Conservation (phyloP, 495 filamentous ascomycete genomes). For the Hypoxylon lenormandii region DNA sequence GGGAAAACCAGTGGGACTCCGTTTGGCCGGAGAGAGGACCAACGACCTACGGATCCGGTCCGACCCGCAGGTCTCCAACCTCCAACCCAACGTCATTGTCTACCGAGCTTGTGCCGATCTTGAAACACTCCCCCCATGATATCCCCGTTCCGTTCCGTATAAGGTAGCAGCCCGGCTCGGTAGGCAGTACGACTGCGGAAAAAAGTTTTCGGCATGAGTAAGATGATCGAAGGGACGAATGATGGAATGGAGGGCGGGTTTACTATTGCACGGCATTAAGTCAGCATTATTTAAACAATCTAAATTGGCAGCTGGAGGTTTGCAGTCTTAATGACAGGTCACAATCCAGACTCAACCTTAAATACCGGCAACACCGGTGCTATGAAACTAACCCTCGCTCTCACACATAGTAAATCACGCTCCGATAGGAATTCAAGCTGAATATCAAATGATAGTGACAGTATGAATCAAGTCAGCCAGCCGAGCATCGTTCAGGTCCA, state of each 20-base stretch:
- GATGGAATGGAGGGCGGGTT: background rate
- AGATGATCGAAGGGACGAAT: background rate
- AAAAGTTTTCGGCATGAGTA: background rate
- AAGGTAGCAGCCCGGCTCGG: background rate
- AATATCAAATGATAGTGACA: background rate
- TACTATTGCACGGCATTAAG: no score
- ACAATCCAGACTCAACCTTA: no score
- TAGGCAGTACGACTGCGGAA: background rate
- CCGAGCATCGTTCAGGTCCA: background rate
- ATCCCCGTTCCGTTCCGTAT: constrained; percentile 11
- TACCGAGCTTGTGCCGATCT: constrained; percentile 30
- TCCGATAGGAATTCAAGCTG: no score
- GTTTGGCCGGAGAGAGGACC: constrained; percentile 30
- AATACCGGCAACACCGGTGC: no score
- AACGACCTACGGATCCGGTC: constrained; percentile 34
- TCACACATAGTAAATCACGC: no score
- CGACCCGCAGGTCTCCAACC: constrained; percentile 29
- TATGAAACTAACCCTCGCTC: no score
- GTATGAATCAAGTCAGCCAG: background rate
- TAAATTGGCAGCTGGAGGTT: no score
- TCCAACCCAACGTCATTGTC: constrained; percentile 28
- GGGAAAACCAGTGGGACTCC: constrained; percentile 31
- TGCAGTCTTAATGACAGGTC: no score
- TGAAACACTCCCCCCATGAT: constrained; percentile 11
- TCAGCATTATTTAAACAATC: no score